Evolutionary conservation across 345 rosid genomes (phyloP).

Genomic region (Hibiscus trionum): DNA sequence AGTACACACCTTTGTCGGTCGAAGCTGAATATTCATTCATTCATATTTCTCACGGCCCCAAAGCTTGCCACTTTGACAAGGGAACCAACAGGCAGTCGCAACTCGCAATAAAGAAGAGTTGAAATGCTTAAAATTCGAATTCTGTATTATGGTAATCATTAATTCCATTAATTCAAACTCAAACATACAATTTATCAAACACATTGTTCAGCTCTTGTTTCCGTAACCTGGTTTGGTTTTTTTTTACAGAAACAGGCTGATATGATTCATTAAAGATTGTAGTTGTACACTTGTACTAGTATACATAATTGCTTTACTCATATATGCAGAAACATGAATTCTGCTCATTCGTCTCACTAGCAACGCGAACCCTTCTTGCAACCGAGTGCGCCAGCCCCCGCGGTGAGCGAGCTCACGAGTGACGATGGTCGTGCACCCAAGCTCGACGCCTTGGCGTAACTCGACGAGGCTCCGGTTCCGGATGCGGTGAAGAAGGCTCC

Average conservation of each 20-base stretch:
- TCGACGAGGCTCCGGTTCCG: conserved; percentile 44
- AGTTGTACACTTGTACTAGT: background rate
- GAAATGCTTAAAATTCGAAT: background rate
- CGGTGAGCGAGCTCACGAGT: conserved; percentile 37
- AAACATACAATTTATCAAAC: background rate
- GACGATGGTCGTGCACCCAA: conserved; percentile 48
- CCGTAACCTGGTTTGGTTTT: background rate
- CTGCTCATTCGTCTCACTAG: conserved; percentile 13
- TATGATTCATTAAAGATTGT: background rate
- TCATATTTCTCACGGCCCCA: background rate
- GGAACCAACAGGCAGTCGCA: background rate
- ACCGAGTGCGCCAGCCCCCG: conserved; percentile 36
- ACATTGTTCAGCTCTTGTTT: conserved; percentile 5
- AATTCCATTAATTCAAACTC: background rate
- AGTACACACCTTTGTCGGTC: background rate
- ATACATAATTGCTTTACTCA: background rate
- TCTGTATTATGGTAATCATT: background rate
- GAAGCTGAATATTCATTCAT: background rate
- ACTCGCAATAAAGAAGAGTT: background rate
- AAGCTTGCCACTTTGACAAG: background rate
- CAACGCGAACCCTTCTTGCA: conserved; percentile 48
- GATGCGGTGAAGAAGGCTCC: conserved; percentile 53
- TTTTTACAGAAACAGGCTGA: conserved; percentile 3
- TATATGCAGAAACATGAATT: too few relatives aligned
- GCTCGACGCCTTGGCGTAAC: conserved; percentile 54